phyloP scores from a whole-genome alignment of 176 grass and related monocot species.

The Otatea glauca region DNA sequence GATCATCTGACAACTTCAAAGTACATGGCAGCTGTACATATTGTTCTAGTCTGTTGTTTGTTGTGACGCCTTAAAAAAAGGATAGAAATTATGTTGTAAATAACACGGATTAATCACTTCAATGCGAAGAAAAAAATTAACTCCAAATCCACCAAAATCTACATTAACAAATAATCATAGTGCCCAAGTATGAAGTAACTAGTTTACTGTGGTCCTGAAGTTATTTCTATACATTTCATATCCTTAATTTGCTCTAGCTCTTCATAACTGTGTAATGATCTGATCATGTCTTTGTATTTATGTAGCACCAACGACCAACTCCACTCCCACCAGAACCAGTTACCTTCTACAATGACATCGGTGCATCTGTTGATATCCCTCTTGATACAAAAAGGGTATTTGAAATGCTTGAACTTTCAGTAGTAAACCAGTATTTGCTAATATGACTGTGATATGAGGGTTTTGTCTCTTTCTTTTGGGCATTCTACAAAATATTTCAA shows the following conservation, averaged over 20 bases:
- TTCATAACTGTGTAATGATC: background rate
- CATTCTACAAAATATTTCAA: no score
- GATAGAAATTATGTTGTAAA: background rate
- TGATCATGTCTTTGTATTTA: constrained; percentile 24
- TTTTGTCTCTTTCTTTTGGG: no score
- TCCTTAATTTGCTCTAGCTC: background rate
- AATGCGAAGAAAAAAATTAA: background rate
- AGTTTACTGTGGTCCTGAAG: background rate
- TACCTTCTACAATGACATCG: constrained; percentile 59
- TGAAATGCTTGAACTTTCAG: no score
- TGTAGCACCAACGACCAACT: constrained; percentile 46
- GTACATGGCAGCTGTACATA: background rate
- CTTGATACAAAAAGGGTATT: constrained; percentile 38
- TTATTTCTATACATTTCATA: background rate
- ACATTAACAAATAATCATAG: background rate
- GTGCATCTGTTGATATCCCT: constrained; percentile 56
- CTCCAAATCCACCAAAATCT: background rate
- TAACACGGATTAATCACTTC: background rate
- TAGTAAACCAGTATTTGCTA: no score
- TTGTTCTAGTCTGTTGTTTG: background rate
- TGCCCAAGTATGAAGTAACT: background rate
- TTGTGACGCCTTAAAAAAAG: background rate
- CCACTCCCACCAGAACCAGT: constrained; percentile 60
- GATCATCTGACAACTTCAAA: background rate
- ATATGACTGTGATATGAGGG: no score